A percentile compares a stretch with the other conserved stretches of the same genome.
Evolutionary conservation across 1,139 yeast species (phyloP).

Genomic region (Geotrichum bryndzae): DNA sequence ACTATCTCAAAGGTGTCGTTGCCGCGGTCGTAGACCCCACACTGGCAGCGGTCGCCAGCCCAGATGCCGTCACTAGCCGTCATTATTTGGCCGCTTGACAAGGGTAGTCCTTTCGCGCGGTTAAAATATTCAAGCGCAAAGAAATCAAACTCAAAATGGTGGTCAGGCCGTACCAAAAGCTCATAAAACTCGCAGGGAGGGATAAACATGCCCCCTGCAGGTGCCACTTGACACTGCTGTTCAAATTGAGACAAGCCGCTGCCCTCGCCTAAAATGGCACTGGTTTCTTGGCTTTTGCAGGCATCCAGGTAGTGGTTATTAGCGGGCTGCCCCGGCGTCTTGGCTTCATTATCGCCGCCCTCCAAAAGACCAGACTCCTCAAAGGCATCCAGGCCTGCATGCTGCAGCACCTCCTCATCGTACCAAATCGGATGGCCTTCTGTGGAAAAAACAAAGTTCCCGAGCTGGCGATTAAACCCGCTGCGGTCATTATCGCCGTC

Average conservation of each 20-base stretch:
- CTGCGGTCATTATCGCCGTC: background rate
- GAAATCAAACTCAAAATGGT: background rate
- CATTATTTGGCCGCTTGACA: background rate
- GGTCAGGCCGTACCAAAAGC: background rate
- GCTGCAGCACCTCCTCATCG: conserved; percentile 28
- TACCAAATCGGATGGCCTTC: conserved; percentile 92
- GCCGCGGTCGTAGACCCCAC: background rate
- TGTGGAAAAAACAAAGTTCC: conserved; percentile 71
- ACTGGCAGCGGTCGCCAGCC: background rate
- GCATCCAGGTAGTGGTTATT: too few relatives aligned
- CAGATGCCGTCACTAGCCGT: background rate
- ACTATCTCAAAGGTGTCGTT: background rate
- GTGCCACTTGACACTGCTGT: background rate
- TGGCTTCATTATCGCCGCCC: background rate
- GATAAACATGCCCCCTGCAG: too few relatives aligned
- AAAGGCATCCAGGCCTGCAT: conserved; percentile 18
- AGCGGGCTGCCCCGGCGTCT: too few relatives aligned
- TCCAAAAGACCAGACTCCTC: background rate
- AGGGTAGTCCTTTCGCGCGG: background rate
- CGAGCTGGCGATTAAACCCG: background rate
- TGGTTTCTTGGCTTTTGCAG: too few relatives aligned
- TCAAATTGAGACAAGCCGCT: too few relatives aligned
- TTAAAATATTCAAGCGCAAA: background rate
- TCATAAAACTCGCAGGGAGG: background rate
- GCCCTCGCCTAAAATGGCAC: too few relatives aligned